Base-by-base conservation (phyloP, 306 rosid genomes). In the Senna siamea region DNA sequence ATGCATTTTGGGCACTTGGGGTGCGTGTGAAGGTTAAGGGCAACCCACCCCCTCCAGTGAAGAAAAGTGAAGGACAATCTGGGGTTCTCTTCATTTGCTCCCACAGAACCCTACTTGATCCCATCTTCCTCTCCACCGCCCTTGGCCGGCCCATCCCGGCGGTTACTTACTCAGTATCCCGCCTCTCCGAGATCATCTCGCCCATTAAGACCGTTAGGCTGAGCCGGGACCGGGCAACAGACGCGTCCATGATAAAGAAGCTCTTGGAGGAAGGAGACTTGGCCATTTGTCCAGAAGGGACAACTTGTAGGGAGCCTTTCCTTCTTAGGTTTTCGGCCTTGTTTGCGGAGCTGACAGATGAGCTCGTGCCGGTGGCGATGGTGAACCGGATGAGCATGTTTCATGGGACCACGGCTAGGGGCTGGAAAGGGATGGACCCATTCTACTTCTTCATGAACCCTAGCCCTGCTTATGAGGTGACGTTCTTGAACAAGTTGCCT, bases 381-480 rank as follows among this genome's bases (percentile, higher is more conserved):
- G 88, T 88, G 30, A 93, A 91, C 40, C 60, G 84, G 15, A 91
- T 93, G 98, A 91, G 87, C 72, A 83, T 93, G 98, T 91, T 93
- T 32, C 98, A 93, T 4, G 97, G 98, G 7, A 93, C 96, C 1
- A 93, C 97, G 0, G 94, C 98, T 0, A 57, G 93, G 14, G 97
- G 96, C 12, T 91, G 97, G 93, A 93, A 93, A 30, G 96, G 96
- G 20, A 87, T 93, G 97, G 98, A 93, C 77, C 96, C 97, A 0
- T 93, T 93, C 30, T 89, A 90, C 85, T 89, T 93, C 82, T 87
- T 89, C 87, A 91, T 91, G 98, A 90, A 93, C 81, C 97, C 98
- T 2, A 86, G 86, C 32, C 97, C 97, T 3, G 70, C 84, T 1
- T 93, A 93, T 37, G 98, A 93, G 65, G 96, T 93, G 0, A 93